Evolutionary conservation across 2,329 filamentous ascomycete species (phyloP).

Genomic region (Reticulascus tulasneorum): DNA sequence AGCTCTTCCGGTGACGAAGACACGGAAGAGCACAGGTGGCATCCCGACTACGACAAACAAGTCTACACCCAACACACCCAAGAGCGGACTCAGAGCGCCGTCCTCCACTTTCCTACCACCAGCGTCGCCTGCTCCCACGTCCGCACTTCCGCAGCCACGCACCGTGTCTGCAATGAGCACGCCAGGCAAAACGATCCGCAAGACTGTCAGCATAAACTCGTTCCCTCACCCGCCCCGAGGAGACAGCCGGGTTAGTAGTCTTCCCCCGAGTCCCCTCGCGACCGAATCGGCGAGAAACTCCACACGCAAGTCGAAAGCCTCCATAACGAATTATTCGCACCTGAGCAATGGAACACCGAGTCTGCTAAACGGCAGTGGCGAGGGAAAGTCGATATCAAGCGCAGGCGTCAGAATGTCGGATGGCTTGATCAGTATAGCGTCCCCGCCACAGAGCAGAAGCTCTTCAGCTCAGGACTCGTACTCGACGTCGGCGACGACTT

Average conservation of each 20-base stretch:
- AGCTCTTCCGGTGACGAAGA: slow-evolving; percentile 68
- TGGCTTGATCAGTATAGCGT: slow-evolving; percentile 71
- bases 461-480: slow-evolving; percentile 92
- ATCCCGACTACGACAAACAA: slow-evolving; percentile 40
- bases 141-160: slow-evolving; percentile 53
- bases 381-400: slow-evolving; percentile 67
- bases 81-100: slow-evolving; percentile 55
- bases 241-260: slow-evolving; percentile 53
- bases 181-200: slow-evolving; percentile 69
- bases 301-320: slow-evolving; percentile 51
- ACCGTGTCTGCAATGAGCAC: slow-evolving; percentile 52
- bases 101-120: slow-evolving; percentile 53
- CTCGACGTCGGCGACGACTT: slow-evolving; percentile 83
- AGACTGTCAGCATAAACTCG: slow-evolving; percentile 88
- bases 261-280: slow-evolving; percentile 59
- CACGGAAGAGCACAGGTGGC: slow-evolving; percentile 60
- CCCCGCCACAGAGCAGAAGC: slow-evolving; percentile 81
- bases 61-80: slow-evolving; percentile 40
- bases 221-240: slow-evolving; percentile 86
- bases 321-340: slow-evolving; percentile 43
- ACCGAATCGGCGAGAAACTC: slow-evolving; percentile 41
- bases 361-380: slow-evolving; percentile 72
- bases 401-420: slow-evolving; percentile 66
- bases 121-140: slow-evolving; percentile 46
- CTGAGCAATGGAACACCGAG: slow-evolving; percentile 58